Base-by-base conservation (phyloP, 352 stramenopile genomes). In the Phytopythium litorale region DNA sequence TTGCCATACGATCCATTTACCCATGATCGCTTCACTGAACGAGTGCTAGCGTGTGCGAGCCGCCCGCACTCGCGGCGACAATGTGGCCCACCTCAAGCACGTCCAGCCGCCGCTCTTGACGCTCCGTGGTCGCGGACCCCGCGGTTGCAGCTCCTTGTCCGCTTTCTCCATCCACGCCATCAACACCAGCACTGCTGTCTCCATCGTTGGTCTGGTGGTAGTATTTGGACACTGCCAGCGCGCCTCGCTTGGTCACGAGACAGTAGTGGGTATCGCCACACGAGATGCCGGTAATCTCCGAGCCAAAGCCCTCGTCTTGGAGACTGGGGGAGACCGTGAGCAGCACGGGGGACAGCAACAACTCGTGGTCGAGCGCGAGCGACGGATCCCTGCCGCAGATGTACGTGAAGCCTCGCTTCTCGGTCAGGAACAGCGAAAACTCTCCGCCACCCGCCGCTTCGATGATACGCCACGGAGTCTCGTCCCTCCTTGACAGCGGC, bases 211-310 rank as follows among this genome's bases (percentile, higher is more conserved):
- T 7, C 8, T 56, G 16, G 28, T 28, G 51, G 32, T 57, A 32
- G 23, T 50, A 33, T 6, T 7, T 33, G 12, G 53, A 59, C 21
- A 59, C 53, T 7, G 78, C n/a, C 5, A 83, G 50, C 15, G 66
- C 53, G 9, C 72, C 75, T 63, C 33, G 59, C 45, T 63, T 65
- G 7, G 67, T 50, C 32, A 78, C 63, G 18, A 84, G 60, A 1
- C 64, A 65, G 64, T 65, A 84, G 37, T 84, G 70, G n/a, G 65
- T 60, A 72, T 84, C 75, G 11, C 75, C 75, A 49, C 72, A 79
- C 1, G 75, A 79, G n/a, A 84, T 64, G n/a, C 62, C 50, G 0
- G 37, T 19, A 21, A 79, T 65, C 28, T 72, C 58, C 2, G 30
- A n/a, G 6, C 45, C 64, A 19, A 70, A 66, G 15, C 60, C 64